Evolutionary conservation across 768 basidiomycete species (phyloP), one percentile per base, ranked within the genome.

Genomic region (Amanita pseudoporphyria): DNA sequence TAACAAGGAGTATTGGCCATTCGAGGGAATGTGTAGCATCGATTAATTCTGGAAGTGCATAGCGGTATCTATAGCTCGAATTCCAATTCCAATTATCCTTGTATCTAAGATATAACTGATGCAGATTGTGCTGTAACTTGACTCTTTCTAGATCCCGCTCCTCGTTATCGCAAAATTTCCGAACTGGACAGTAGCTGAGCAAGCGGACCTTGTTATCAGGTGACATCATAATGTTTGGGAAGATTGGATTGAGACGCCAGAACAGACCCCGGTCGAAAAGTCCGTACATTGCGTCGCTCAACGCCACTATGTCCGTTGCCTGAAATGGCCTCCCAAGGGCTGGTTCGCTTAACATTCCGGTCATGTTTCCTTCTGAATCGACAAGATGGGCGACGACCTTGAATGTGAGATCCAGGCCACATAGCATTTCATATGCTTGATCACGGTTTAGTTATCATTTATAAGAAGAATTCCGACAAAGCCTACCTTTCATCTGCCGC

Each of bases 271-370:
- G 56, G 33, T 57, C 56, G 51, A 68, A 60, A 9, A 71, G 52
- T 45, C 53, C 56, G 10, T 62, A 45, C 16, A 69, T 56, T 3
- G 67, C 64, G 3, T 59, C 58, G 32, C 67, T 67, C 6, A 72
- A 56, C 6, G 62, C 54, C 5, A 56, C 38, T 19, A 60, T 56
- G 51, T 71, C 70, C 16, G 58, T 49, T 26, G 52, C 53, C 30
- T 60, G 51, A 7, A 67, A 53, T 30, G 62, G 47, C 42, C 69
- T 57, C 41, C 67, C 68, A 41, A 54, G 48, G 16, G 68, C 61
- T n/a, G 69, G 62, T 47, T 71, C 69, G n/a, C 57, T 58, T 1
- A 69, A 61, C 10, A 69, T 46, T 7, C 69, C 70, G n/a, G 66
- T 56, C 13, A 71, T 47, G 2, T 59, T 46, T 1, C 62, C 65